Base-by-base conservation (phyloP, 2,329 filamentous ascomycete genomes). In the Colletotrichum navitas region DNA sequence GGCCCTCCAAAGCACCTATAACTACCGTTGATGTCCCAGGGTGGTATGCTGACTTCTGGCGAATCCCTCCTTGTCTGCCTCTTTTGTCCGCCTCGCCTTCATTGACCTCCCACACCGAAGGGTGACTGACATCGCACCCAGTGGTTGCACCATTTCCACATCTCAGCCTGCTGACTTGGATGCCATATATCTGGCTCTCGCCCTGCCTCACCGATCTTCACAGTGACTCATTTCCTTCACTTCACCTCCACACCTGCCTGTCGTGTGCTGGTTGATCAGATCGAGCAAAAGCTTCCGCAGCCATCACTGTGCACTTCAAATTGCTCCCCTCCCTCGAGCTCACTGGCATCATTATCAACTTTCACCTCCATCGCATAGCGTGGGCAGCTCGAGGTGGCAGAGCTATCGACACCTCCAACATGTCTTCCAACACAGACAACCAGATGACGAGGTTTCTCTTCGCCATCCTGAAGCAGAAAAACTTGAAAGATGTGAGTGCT, bases 391-490 rank as follows among this genome's bases (percentile, higher is more conserved):
- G 41, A 56, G 67, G 32, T 59, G 47, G 54, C 59, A 41, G 36
- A 39, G 16, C 39, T n/a, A 12, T 51, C 26, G 34, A 65, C 49
- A 73, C 63, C 59, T 73, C 74, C 78, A 81, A 71, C 79, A 89
- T 89, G 87, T 82, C 87, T 74, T 81, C 85, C 77, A 87, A 85
- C 79, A 84, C 85, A 74, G 88, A 90, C 77, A 88, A 86, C 77
- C 82, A 84, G 66, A 89, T 88, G 83, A 85, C 86, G 71, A 83
- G 87, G 65, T 88, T 90, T 68, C 84, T 90, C 71, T 88, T 89
- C 75, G 88, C 88, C 47, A 90, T 90, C 71, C 76, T 90, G 70
- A 85, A 85, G 78, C 88, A 90, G 80, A 89, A 89, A 80, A 86
- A 84, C 69, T 84, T 90, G 63, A 90, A 89, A 76, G 87, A 90